Evolutionary conservation across 2,329 filamentous ascomycete genomes (phyloP).

Genomic region (Apiospora aurea): DNA sequence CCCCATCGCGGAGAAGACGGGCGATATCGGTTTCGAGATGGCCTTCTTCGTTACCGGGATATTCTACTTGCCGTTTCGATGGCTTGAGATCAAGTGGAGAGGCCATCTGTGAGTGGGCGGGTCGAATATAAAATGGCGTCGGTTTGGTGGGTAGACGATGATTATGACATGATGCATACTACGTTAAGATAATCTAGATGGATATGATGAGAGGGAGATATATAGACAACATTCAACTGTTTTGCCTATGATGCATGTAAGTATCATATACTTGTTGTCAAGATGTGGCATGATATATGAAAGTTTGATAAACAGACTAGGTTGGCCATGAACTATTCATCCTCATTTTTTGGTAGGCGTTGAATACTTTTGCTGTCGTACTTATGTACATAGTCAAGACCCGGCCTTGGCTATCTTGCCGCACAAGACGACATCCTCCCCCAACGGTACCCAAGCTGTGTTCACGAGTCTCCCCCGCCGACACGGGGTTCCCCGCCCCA

Average conservation of each 20-base stretch:
- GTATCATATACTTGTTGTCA: too few relatives aligned
- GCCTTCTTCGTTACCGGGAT: conserved; percentile 53
- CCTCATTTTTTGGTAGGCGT: too few relatives aligned
- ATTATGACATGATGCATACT: conserved; percentile 14
- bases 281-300: too few relatives aligned
- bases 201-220: neutral
- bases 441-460: conserved; percentile 78
- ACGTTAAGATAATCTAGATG: neutral
- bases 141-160: neutral
- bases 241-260: neutral
- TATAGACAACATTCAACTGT: conserved; percentile 14
- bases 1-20: conserved; percentile 50
- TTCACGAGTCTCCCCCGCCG: conserved; percentile 72
- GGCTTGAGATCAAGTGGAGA: conserved; percentile 50
- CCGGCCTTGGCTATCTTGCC: conserved; percentile 53
- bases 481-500: conserved; percentile 57
- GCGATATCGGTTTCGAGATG: conserved; percentile 55
- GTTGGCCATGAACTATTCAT: too few relatives aligned
- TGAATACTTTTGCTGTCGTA: too few relatives aligned
- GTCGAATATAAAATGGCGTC: neutral
- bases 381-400: neutral
- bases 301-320: too few relatives aligned
- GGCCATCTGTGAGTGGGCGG: conserved; percentile 37
- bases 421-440: conserved; percentile 84
- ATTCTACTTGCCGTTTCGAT: conserved; percentile 56